These are phyloP conservation scores for Penicillium sp. DNA, from an alignment of 2,329 filamentous ascomycete genomes.

Conservation along the genomic window DNA sequence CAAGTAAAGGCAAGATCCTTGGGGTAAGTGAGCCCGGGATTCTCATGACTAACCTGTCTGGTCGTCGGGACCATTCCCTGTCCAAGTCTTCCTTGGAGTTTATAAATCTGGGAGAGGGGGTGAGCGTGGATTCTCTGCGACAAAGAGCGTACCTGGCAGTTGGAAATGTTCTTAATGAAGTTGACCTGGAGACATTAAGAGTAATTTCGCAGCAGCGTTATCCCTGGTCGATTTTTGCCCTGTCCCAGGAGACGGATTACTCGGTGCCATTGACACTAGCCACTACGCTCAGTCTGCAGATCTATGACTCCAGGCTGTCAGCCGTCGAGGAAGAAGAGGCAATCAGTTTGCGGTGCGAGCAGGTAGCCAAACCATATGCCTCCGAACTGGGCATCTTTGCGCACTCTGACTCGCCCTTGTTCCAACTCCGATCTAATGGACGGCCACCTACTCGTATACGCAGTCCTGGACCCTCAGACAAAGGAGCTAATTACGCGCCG, in stretches of 20 bases:
- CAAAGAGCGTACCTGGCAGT: slow-evolving; percentile 77
- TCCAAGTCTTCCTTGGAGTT: slow-evolving; percentile 35
- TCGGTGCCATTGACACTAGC: slow-evolving; percentile 76
- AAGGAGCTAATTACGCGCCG: slow-evolving; percentile 59
- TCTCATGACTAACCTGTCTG: slow-evolving; percentile 67
- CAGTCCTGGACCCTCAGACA: slow-evolving; percentile 33
- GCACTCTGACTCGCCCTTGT: slow-evolving; percentile 31
- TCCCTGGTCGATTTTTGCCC: slow-evolving; percentile 76
- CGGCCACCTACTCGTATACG: slow-evolving; percentile 39
- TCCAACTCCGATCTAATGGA: slow-evolving; percentile 34
- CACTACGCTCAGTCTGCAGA: slow-evolving; percentile 74
- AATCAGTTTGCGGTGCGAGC: slow-evolving; percentile 36
- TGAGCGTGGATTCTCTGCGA: slow-evolving; percentile 69
- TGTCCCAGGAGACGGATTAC: slow-evolving; percentile 66
- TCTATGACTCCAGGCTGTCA: slow-evolving; percentile 68
- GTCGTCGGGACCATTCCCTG: slow-evolving; percentile 45
- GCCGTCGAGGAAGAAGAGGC: slow-evolving; percentile 35
- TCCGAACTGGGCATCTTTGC: slow-evolving; percentile 33
- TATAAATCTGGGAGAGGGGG: slow-evolving; percentile 68
- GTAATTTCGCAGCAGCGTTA: slow-evolving; percentile 69
- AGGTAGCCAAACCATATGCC: slow-evolving; percentile 23
- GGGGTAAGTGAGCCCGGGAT: slow-evolving; percentile 65
- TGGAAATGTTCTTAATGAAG: slow-evolving; percentile 71
- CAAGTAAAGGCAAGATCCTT: slow-evolving; percentile 57
- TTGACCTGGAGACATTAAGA: slow-evolving; percentile 72